Percentiles rank a stretch among this genome's conserved stretches.
Conservation (phyloP, 305 asterid genomes). For the Euphrasia arctica region DNA sequence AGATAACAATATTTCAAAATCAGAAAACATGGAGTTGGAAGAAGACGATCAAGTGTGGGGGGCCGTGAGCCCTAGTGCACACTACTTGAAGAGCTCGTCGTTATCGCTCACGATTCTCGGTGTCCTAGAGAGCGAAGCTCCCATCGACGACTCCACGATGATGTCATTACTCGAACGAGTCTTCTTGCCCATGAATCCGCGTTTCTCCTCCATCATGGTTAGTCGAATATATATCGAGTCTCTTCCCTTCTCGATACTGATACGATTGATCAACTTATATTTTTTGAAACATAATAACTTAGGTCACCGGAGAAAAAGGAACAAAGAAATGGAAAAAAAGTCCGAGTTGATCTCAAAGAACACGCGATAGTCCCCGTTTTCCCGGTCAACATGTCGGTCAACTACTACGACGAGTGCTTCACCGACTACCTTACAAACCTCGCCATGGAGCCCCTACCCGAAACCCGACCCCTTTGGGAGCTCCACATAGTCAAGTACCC, state of each 20-base stretch:
- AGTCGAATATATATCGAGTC: background rate
- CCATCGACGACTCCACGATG: constrained; percentile 42
- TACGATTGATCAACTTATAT: background rate
- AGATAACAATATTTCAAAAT: too few species aligned
- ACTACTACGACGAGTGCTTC: constrained; percentile 53
- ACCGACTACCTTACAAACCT: constrained; percentile 46
- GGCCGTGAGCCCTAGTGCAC: constrained; percentile 56
- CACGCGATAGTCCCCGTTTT: constrained; percentile 45
- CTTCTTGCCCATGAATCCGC: constrained; percentile 56
- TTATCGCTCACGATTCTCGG: constrained; percentile 52
- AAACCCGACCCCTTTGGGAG: constrained; percentile 57
- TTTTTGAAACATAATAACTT: background rate
- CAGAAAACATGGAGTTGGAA: constrained; percentile 26
- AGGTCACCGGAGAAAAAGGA: constrained; percentile 45
- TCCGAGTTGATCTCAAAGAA: constrained; percentile 50
- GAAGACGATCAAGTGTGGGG: too few species aligned
- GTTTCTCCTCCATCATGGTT: constrained; percentile 62
- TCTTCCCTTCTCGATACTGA: constrained; percentile 13
- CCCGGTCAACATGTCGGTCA: constrained; percentile 35
- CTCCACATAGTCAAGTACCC: constrained; percentile 69
- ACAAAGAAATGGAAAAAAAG: constrained; percentile 55
- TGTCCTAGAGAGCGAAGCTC: constrained; percentile 39
- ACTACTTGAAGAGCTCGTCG: constrained; percentile 49
- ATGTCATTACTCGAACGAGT: constrained; percentile 34
- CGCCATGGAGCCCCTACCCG: constrained; percentile 42